phyloP scores from a whole-genome alignment of 768 basidiomycete genomes.

The Lentinus tigrinus region DNA sequence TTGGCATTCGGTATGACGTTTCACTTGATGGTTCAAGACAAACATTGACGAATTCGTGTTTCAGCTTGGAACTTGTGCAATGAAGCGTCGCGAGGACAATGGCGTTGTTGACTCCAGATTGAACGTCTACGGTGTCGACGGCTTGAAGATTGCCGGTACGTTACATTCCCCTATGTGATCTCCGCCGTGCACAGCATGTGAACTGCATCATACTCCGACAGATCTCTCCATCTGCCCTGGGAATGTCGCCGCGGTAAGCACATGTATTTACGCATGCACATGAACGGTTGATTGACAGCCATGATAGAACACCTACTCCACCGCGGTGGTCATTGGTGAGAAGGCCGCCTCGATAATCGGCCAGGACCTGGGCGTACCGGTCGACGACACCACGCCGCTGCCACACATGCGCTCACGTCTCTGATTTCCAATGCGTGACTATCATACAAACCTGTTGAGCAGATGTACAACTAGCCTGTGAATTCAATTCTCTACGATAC shows the following conservation, averaged over 20 bases:
- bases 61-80: slow-evolving; percentile 65
- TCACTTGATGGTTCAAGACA: not conserved
- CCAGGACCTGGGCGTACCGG: slow-evolving; percentile 42
- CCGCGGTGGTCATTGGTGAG: slow-evolving; percentile 50
- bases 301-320: slow-evolving; percentile 41
- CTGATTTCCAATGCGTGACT: not conserved
- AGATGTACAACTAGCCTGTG: not conserved
- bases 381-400: not conserved
- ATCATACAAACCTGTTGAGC: not conserved
- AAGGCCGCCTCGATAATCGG: slow-evolving; percentile 62
- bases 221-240: slow-evolving; percentile 41
- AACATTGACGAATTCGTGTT: not conserved
- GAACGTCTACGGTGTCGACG: slow-evolving; percentile 59
- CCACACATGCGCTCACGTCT: not conserved
- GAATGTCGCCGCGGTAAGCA: slow-evolving; percentile 35
- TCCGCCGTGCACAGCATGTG: slow-evolving; percentile 1
- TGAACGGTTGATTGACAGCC: not conserved
- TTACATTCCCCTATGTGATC: not conserved
- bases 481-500: not conserved
- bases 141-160: slow-evolving; percentile 41
- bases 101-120: slow-evolving; percentile 62
- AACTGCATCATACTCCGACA: slow-evolving; percentile 14
- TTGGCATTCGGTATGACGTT: slow-evolving; percentile 32
- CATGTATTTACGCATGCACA: not conserved
- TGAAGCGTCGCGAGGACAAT: slow-evolving; percentile 58